Base-by-base conservation (phyloP, 345 rosid genomes). In the Rhizophora apiculata region DNA sequence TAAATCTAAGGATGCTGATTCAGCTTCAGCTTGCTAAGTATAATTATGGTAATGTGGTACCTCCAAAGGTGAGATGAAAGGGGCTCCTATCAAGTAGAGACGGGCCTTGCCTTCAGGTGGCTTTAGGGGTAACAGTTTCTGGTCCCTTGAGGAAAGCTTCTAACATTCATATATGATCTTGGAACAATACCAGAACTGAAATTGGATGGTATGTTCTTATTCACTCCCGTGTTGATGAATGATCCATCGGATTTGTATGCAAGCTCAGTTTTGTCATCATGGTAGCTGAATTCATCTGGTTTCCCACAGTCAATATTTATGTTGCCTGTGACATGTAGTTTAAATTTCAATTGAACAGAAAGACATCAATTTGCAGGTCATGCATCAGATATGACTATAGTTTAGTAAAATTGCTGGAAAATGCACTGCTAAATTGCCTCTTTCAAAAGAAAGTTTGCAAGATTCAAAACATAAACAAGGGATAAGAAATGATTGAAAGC, bases 221-320 rank as follows among this genome's bases (percentile, higher is more conserved):
- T 80, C 51, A 55, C 64, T 62, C 83, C 83, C n/a, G 68, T 65
- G 18, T 49, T 22, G 15, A 76, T 73, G 62, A 34, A 70, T 32
- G 15, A 6, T 22, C 13, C 13, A 52, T 80, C 83, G 0, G 78
- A 46, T 30, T 0, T 8, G 65, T 76, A 80, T 5, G 0, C 21
- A 6, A 76, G 16, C 2, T 19, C n/a, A 7, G 78, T 80, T 43
- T 7, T 52, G 5, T 16, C 19, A 21, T 80, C 83, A 0, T 3
- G 51, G 32, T 53, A 70, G 49, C 52, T 51, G 63, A 1, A 63
- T 52, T 62, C 61, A 22, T 8, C 60, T 2, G 74, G 39, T 65
- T 54, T 1, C 13, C 83, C 83, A 66, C 83, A 76, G 37, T 80
- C 83, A n/a, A 80, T 80, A 67, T 60, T 74, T 63, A 76, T 70